Base-by-base conservation (phyloP, 2,329 filamentous ascomycete species). In the Trichoderma oligosporum region DNA sequence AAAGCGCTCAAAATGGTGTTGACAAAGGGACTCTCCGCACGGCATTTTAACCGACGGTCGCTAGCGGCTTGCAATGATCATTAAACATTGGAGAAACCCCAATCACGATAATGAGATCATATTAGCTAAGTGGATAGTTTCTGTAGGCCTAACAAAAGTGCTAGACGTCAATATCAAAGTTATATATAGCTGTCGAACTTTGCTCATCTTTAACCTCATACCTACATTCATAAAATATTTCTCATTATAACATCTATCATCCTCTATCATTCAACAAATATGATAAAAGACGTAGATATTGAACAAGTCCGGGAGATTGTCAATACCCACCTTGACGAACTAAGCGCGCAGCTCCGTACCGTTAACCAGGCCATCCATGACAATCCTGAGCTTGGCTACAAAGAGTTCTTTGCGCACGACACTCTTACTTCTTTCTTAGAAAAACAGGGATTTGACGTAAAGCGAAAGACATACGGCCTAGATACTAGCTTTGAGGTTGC, bases 391-490 rank as follows among this genome's bases (percentile, higher is more conserved):
- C 67, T 79, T 0, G 75, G 72, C 2, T 83, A 76, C 63, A 65
- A 81, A 52, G 81, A 83, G 61, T 67, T 74, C 64, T 73, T 71
- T 16, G 81, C 81, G 7, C 79, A 82, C 60, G 74, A 80, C 36
- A 73, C 70, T 7, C 76, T 83, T 45, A 74, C 74, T 14, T 61
- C 67, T 4, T 73, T 77, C 35, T 69, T 83, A 0, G 70, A 75
- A 38, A 60, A 65, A 1, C 72, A 75, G 3, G 80, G 77, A 0
- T 80, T 78, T 62, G 58, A 64, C 0, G 77, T 82, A 6, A 77
- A 70, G 4, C 73, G 74, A 0, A 74, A 79, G 52, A 76, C 79
- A 0, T 81, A 80, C 62, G 80, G 77, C 2, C 61, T 83, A 0
- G 69, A 73, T 7, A 84, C 81, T 0, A 73, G 79, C 1, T 83